phyloP scores from a whole-genome alignment of 1,284 basidiomycete genomes.

The Somion occarium region DNA sequence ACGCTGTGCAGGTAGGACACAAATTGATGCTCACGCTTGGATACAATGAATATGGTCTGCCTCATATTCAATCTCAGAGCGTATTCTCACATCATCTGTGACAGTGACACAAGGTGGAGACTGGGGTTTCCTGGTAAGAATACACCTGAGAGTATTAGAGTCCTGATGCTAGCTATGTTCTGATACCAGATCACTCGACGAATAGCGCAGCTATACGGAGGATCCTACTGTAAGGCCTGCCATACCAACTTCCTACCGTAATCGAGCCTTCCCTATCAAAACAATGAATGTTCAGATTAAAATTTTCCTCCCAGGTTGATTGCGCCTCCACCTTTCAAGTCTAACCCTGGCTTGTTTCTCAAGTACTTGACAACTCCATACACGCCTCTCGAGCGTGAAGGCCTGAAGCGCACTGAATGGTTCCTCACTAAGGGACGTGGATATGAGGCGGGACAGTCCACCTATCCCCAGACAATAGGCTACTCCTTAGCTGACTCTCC shows the following conservation, averaged over 20 bases:
- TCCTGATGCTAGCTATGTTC: neutral
- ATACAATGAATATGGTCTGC: slow-evolving; percentile 42
- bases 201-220: slow-evolving; percentile 26
- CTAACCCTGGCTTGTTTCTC: slow-evolving; percentile 24
- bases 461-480: slow-evolving; percentile 30
- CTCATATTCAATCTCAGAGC: neutral
- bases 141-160: neutral
- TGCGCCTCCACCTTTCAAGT: slow-evolving; percentile 18
- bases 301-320: slow-evolving; percentile 11
- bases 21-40: slow-evolving; percentile 44
- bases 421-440: slow-evolving; percentile 24
- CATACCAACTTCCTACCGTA: slow-evolving; percentile 32
- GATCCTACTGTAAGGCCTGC: slow-evolving; percentile 31
- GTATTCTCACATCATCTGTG: neutral
- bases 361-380: slow-evolving; percentile 21
- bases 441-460: slow-evolving; percentile 1
- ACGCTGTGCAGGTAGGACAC: slow-evolving; percentile 29
- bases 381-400: slow-evolving; percentile 18
- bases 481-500: slow-evolving; percentile 55
- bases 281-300: neutral
- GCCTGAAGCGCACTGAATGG: slow-evolving; percentile 16
- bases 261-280: slow-evolving; percentile 5
- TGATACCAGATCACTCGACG: slow-evolving; percentile 26
- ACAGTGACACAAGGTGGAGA: slow-evolving; percentile 44
- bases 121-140: slow-evolving; percentile 38